These are phyloP conservation scores for Prunus dulcis DNA, from an alignment of 306 rosid species.

Conservation along the genomic window DNA sequence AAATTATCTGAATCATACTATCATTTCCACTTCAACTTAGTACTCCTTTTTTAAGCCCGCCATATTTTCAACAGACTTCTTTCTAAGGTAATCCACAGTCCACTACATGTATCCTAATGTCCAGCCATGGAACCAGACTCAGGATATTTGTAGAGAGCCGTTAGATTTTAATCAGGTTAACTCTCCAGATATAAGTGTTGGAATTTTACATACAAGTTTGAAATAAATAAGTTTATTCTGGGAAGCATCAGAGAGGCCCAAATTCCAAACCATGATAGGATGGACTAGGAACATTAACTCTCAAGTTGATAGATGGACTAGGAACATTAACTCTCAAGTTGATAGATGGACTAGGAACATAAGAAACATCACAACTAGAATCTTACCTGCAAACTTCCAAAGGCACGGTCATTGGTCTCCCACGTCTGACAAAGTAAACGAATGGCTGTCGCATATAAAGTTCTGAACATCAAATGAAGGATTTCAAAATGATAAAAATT, in stretches of 20 bases:
- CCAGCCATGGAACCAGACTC: background rate
- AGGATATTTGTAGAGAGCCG: background rate
- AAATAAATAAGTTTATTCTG: background rate
- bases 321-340: background rate
- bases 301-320: background rate
- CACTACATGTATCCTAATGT: background rate
- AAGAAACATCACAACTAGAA: constrained; percentile 20
- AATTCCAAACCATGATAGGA: background rate
- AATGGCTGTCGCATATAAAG: constrained; percentile 71
- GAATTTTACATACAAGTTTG: background rate
- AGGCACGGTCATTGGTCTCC: constrained; percentile 91
- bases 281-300: background rate
- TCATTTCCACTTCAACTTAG: constrained; percentile 2
- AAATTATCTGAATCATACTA: background rate
- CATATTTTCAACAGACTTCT: background rate
- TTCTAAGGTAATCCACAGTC: background rate
- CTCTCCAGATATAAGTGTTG: background rate
- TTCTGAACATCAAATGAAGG: constrained; percentile 42
- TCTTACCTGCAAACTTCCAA: constrained; percentile 86
- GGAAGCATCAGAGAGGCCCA: background rate
- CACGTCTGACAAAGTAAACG: constrained; percentile 94
- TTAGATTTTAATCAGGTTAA: background rate
- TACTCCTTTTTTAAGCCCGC: background rate
- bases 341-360: background rate
- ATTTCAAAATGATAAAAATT: background rate